These are phyloP conservation scores for Bipolaris oryzae DNA, from an alignment of 2,329 filamentous ascomycete genomes.

Conservation along the genomic window DNA sequence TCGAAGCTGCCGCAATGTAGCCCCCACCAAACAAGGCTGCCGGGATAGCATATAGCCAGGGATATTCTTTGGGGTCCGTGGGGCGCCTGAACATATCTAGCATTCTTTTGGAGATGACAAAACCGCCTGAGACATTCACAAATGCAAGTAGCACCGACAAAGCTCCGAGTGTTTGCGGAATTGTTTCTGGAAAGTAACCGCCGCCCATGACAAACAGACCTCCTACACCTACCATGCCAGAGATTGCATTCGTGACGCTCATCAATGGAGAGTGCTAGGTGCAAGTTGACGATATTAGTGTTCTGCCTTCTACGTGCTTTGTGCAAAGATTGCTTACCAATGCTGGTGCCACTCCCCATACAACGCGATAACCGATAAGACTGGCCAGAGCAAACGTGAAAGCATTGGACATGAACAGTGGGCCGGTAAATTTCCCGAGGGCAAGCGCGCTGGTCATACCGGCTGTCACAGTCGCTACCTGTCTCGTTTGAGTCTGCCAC, in stretches of 20 bases:
- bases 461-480: conserved; percentile 75
- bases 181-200: conserved; percentile 64
- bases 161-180: conserved; percentile 79
- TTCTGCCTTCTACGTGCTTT: neutral
- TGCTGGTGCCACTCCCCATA: conserved; percentile 8
- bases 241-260: conserved; percentile 93
- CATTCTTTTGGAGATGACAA: conserved; percentile 92
- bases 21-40: conserved; percentile 79
- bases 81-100: conserved; percentile 70
- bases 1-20: conserved; percentile 78
- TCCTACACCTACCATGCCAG: conserved; percentile 85
- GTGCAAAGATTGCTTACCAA: neutral
- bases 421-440: conserved; percentile 77
- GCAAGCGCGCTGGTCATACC: conserved; percentile 78
- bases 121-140: conserved; percentile 86
- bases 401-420: conserved; percentile 85
- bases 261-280: conserved; percentile 77
- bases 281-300: neutral
- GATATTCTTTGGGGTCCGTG: conserved; percentile 86
- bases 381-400: conserved; percentile 86
- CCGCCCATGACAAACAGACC: conserved; percentile 89
- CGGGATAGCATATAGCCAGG: conserved; percentile 83
- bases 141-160: conserved; percentile 83
- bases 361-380: conserved; percentile 76
- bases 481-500: conserved; percentile 78